These are phyloP conservation scores for Schizophyllum amplum DNA, from an alignment of 1,284 basidiomycete genomes.

Conservation along the genomic window DNA sequence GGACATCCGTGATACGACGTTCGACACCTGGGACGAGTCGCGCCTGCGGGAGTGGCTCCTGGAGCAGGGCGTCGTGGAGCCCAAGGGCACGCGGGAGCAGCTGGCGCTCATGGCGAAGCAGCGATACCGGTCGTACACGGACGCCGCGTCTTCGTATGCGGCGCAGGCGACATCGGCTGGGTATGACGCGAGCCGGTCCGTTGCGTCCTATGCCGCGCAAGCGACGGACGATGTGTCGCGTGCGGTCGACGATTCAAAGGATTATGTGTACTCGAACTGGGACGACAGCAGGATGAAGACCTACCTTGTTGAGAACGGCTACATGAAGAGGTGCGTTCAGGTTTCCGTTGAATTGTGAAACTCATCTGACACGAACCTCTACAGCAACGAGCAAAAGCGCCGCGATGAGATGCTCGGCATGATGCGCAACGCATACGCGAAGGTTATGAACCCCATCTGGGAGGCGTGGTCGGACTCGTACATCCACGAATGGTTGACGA, in stretches of 20 bases:
- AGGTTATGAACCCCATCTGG: slow-evolving; percentile 59
- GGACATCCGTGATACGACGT: slow-evolving; percentile 44
- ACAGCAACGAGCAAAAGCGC: slow-evolving; percentile 55
- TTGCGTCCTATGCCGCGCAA: slow-evolving; percentile 29
- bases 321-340: not conserved
- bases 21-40: slow-evolving; percentile 77
- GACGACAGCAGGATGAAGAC: slow-evolving; percentile 62
- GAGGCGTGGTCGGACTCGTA: slow-evolving; percentile 82
- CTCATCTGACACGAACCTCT: slow-evolving; percentile 52
- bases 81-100: slow-evolving; percentile 71
- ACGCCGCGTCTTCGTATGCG: slow-evolving; percentile 45
- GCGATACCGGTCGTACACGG: slow-evolving; percentile 51
- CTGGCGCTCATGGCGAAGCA: slow-evolving; percentile 72
- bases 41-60: slow-evolving; percentile 78
- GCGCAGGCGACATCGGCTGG: slow-evolving; percentile 47
- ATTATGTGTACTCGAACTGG: slow-evolving; percentile 88
- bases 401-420: slow-evolving; percentile 62
- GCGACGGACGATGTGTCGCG: slow-evolving; percentile 50
- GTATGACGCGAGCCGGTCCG: slow-evolving; percentile 41
- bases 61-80: slow-evolving; percentile 78
- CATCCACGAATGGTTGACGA: slow-evolving; percentile 76
- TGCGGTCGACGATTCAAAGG: slow-evolving; percentile 66
- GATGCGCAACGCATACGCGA: slow-evolving; percentile 65
- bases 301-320: slow-evolving; percentile 42
- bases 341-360: not conserved